Evolutionary conservation across 768 basidiomycete species (phyloP).

Genomic region (Hygrophoropsis aurantiaca): DNA sequence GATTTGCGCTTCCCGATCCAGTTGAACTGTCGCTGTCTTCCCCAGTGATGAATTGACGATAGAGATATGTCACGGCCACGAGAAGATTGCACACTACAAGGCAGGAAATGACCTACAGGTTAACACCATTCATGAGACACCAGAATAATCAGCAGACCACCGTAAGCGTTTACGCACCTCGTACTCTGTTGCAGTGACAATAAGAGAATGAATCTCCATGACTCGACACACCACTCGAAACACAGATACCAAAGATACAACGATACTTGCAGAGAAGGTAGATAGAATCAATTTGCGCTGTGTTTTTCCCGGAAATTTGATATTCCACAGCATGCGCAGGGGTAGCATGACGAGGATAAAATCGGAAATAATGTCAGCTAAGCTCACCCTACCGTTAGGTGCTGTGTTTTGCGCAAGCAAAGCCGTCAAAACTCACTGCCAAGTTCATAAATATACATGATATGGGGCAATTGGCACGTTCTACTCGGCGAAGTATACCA

Average conservation of each 20-base stretch:
- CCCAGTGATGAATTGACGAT: constrained; percentile 12
- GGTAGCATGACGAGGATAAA: not conserved
- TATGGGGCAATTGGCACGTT: not conserved
- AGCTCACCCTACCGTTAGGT: no score
- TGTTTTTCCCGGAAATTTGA: constrained; percentile 4
- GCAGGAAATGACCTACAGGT: constrained; percentile 10
- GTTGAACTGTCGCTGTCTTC: no score
- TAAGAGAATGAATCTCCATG: no score
- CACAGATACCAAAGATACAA: not conserved
- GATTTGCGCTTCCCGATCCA: no score
- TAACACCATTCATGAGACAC: no score
- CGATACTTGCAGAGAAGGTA: not conserved
- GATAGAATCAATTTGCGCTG: constrained; percentile 6
- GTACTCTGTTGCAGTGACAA: no score
- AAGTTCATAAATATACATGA: constrained; percentile 6
- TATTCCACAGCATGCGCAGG: constrained; percentile 5
- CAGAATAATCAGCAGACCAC: no score
- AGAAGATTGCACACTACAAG: constrained; percentile 21
- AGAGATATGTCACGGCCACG: constrained; percentile 23
- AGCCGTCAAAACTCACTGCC: not conserved
- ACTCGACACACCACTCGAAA: no score
- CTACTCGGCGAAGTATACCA: constrained; percentile 10
- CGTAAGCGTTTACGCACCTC: no score
- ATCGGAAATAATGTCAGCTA: constrained; percentile 4
- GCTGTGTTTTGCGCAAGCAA: no score